phyloP scores from a whole-genome alignment of 2,329 filamentous ascomycete genomes.

The Aspergillus sp. region DNA sequence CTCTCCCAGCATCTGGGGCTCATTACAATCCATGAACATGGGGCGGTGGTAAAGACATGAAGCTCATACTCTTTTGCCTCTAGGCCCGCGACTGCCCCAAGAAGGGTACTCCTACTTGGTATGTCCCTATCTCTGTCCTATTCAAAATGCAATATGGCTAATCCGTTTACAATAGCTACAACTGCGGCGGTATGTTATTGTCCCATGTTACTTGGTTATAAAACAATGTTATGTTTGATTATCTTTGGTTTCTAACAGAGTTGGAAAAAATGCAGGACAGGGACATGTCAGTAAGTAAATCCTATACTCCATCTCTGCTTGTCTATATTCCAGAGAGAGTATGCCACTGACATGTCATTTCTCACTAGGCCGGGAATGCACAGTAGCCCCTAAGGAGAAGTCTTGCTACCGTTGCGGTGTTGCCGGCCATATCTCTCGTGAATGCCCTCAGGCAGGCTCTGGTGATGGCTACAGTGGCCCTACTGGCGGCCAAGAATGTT shows the following conservation, averaged over 20 bases:
- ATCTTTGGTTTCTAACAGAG: conserved; percentile 17
- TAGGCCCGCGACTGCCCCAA: conserved; percentile 82
- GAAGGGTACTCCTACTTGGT: conserved; percentile 79
- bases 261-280: conserved; percentile 40
- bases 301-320: neutral
- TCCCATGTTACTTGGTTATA: conserved; percentile 4
- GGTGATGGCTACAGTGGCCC: conserved; percentile 45
- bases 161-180: conserved; percentile 56
- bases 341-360: conserved; percentile 5
- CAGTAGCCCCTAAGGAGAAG: conserved; percentile 81
- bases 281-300: conserved; percentile 70
- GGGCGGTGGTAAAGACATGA: conserved; percentile 6
- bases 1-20: neutral
- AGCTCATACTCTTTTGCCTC: conserved; percentile 16
- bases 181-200: conserved; percentile 64
- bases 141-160: neutral
- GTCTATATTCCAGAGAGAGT: conserved; percentile 1
- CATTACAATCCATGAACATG: conserved; percentile 5
- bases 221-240: too few relatives aligned
- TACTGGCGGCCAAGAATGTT: conserved; percentile 68
- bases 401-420: conserved; percentile 64
- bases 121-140: conserved; percentile 30
- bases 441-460: conserved; percentile 49
- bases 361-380: conserved; percentile 75
- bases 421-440: conserved; percentile 85